These are phyloP conservation scores for Xylariaceae sp. DNA, from an alignment of 2,329 filamentous ascomycete species.

Conservation along the genomic window DNA sequence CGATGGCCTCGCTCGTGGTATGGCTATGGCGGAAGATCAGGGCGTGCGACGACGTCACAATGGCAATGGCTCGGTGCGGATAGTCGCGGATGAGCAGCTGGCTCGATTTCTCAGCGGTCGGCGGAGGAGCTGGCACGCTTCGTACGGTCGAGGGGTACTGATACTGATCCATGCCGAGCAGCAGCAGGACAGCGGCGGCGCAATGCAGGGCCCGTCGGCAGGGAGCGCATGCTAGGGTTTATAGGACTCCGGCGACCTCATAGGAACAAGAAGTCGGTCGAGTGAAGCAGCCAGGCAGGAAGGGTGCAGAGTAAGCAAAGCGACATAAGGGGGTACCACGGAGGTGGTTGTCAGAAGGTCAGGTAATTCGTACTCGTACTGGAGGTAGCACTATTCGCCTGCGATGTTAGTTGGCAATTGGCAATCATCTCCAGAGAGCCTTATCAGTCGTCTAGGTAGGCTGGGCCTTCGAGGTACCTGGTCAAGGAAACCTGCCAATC, in stretches of 20 bases:
- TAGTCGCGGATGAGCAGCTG: constrained; percentile 80
- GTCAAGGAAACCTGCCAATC: too few relatives aligned
- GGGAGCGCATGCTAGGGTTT: constrained; percentile 19
- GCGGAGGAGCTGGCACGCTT: constrained; percentile 36
- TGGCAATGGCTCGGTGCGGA: constrained; percentile 79
- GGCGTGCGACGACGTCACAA: constrained; percentile 70
- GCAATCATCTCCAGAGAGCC: too few relatives aligned
- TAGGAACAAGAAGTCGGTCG: too few relatives aligned
- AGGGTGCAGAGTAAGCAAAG: too few relatives aligned
- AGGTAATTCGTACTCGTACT: too few relatives aligned
- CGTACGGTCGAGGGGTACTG: constrained; percentile 33
- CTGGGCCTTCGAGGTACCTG: too few relatives aligned
- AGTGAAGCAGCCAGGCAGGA: too few relatives aligned
- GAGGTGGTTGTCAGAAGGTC: too few relatives aligned
- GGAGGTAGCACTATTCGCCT: too few relatives aligned
- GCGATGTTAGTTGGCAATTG: too few relatives aligned
- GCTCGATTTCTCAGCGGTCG: constrained; percentile 54
- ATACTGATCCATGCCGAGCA: constrained; percentile 40
- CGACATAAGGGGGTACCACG: too few relatives aligned
- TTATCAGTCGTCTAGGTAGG: too few relatives aligned
- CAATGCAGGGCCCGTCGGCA: constrained; percentile 8
- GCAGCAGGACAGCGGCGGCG: constrained; percentile 19
- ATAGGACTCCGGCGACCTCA: not conserved
- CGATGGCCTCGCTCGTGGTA: constrained; percentile 50
- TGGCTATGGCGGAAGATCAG: constrained; percentile 77